Evolutionary conservation across 176 grass and related monocot genomes (phyloP), one percentile per base, ranked within the genome.

Genomic region (Carex parvula): DNA sequence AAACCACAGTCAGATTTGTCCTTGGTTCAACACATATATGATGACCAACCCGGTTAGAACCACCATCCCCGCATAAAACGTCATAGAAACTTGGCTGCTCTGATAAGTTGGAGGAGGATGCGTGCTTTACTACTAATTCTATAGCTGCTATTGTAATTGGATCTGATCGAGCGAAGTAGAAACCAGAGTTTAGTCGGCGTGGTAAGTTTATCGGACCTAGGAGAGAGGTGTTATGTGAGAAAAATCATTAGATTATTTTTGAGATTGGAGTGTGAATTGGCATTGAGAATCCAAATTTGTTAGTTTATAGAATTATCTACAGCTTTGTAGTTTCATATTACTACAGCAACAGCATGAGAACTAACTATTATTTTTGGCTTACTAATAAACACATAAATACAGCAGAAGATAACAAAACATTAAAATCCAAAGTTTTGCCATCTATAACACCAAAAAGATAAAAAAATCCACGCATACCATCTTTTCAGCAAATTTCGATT

Each of bases 41-140:
- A 1, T 89, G 21, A 16, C 87, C n/a, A n/a, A 86, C 26, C 46
- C 93, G 60, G 70, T 95, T 89, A 5, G 26, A 39, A 10, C 96
- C 96, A 3, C 77, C 81, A 79, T 95, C 67, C 5, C 96, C 96
- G 2, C 96, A 98, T 60, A 98, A 35, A 61, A 93, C 66, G 44
- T 98, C 96, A 39, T 95, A 98, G 60, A 95, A 95, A 81, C 96
- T 98, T 46, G 96, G 96, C 35, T 98, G 96, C 69, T 98, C 96
- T 3, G 96, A 95, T 57, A 87, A 64, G 29, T 79, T 73, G 4
- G 96, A 98, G 65, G 83, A 78, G 16, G 76, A 22, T 12, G 92
- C 93, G 24, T 98, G 96, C 22, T 88, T 74, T 56, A 98, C 92
- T 67, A 98, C 79, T 87, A 92, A 89, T 61, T 95, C 86, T 84